Evolutionary conservation across 2,329 filamentous ascomycete species (phyloP).

Genomic region (Helminthosporium solani): DNA sequence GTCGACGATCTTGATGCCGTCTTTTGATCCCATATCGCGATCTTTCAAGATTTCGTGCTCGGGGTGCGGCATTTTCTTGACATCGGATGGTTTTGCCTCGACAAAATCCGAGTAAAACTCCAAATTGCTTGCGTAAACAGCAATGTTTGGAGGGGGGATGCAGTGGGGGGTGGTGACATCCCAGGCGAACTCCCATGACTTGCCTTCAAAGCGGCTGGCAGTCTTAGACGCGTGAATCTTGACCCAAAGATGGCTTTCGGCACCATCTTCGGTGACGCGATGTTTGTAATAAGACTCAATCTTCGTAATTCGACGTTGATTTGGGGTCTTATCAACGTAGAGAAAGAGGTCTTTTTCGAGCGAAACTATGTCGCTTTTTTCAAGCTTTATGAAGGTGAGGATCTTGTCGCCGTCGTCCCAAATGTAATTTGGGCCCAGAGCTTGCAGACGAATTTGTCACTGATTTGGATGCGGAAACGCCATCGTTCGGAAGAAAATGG

Average conservation of each 20-base stretch:
- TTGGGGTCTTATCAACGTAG: background rate
- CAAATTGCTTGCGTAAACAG: background rate
- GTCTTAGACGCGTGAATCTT: background rate
- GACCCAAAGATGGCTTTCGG: constrained; percentile 1
- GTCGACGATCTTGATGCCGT: background rate
- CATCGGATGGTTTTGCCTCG: background rate
- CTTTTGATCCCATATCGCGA: background rate
- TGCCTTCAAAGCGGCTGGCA: background rate
- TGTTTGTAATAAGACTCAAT: constrained; percentile 4
- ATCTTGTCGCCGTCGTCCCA: background rate
- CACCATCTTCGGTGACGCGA: background rate
- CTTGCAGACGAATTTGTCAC: background rate
- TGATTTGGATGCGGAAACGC: background rate
- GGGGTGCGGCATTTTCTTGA: background rate
- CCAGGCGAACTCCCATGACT: background rate
- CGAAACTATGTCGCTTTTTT: background rate
- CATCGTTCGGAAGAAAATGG: background rate
- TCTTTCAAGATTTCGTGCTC: background rate
- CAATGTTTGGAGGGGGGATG: background rate
- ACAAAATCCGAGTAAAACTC: background rate
- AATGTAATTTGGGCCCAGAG: background rate
- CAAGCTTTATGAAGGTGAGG: background rate
- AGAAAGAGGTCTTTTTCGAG: background rate
- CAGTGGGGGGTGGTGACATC: background rate
- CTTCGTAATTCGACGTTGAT: background rate